Conservation (phyloP, 2,329 filamentous ascomycete genomes). For the Lachnellula subtilissima region DNA sequence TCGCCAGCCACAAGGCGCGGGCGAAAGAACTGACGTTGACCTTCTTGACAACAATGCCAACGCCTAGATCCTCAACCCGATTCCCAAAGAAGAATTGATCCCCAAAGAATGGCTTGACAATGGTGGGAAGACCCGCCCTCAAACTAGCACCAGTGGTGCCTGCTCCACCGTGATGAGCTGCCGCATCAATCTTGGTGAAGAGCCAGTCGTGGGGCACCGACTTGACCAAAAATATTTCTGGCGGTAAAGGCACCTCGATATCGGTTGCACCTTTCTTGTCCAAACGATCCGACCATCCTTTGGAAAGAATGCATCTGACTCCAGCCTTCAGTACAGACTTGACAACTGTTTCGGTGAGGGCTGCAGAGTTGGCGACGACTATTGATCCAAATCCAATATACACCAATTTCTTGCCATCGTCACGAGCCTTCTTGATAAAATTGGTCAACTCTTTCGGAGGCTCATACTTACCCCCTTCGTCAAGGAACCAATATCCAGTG, state of each 20-base stretch:
- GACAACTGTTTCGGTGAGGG: conserved; percentile 87
- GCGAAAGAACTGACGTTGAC: conserved; percentile 84
- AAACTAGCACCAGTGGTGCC: conserved; percentile 33
- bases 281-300: conserved; percentile 91
- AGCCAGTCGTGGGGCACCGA: conserved; percentile 95
- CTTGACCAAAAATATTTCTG: conserved; percentile 82
- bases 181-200: conserved; percentile 44
- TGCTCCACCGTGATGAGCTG: conserved; percentile 28
- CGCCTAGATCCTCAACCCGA: conserved; percentile 86
- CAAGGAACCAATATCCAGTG: conserved; percentile 96
- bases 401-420: conserved; percentile 83
- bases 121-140: conserved; percentile 33
- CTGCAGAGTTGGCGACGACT: conserved; percentile 82
- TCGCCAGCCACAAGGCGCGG: conserved; percentile 84
- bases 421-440: conserved; percentile 79
- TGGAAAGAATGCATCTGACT: conserved; percentile 89
- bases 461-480: conserved; percentile 65
- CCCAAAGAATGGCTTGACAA: conserved; percentile 44
- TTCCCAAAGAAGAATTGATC: conserved; percentile 96
- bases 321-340: conserved; percentile 88
- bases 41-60: conserved; percentile 84
- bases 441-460: conserved; percentile 70
- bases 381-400: conserved; percentile 98
- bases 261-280: conserved; percentile 51
- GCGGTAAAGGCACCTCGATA: conserved; percentile 60